Evolutionary conservation across 495 filamentous ascomycete species (phyloP).

Genomic region (Penicillium longicatenatum): DNA sequence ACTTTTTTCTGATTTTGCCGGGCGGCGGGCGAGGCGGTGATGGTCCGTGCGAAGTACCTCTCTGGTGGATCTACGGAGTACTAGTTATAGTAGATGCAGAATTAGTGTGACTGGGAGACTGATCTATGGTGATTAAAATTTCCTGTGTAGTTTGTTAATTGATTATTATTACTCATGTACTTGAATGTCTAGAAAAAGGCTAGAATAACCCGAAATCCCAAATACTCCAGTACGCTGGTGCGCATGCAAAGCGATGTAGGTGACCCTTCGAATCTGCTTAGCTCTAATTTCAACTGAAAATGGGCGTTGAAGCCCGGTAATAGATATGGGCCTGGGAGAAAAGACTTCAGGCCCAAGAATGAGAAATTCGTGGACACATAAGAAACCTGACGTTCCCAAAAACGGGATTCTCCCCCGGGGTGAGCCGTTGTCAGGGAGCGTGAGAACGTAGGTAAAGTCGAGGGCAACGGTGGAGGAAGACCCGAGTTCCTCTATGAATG

Average conservation of each 20-base stretch:
- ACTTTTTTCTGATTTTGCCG: constrained; percentile 49
- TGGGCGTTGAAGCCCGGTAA: neutral
- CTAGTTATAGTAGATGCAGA: no score
- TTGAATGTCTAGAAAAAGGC: neutral
- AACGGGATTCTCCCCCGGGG: no score
- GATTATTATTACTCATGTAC: neutral
- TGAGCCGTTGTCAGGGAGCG: no score
- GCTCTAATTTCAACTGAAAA: neutral
- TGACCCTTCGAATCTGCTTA: neutral
- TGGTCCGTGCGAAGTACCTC: constrained; percentile 29
- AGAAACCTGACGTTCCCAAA: neutral
- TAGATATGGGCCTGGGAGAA: neutral
- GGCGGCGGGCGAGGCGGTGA: constrained; percentile 34
- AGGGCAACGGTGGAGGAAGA: neutral
- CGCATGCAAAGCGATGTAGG: neutral
- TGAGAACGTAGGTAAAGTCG: neutral
- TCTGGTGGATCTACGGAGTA: neutral
- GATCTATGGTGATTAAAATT: no score
- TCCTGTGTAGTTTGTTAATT: neutral
- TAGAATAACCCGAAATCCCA: neutral
- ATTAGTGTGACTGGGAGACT: no score
- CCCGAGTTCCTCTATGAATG: no score
- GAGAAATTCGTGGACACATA: neutral
- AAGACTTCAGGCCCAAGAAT: neutral
- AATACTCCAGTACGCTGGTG: neutral